Conservation (phyloP, 441 rosid genomes). For the Corymbia citriodora region DNA sequence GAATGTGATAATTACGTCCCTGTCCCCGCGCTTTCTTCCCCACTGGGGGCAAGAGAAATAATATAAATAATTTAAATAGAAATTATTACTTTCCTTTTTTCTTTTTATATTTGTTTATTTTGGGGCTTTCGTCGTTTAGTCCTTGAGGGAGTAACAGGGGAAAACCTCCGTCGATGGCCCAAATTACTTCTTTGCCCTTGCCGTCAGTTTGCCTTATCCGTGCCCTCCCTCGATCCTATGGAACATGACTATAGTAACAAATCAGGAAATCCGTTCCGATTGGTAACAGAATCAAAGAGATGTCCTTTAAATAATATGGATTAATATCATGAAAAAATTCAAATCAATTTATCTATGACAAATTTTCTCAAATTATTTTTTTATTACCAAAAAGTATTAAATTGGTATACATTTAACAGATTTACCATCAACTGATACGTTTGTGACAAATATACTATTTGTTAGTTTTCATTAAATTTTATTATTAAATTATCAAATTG, state of each 20-base stretch:
- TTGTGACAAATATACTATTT: too few species aligned
- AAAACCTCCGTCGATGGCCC: not conserved
- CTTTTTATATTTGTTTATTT: not conserved
- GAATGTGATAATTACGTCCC: constrained; percentile 11
- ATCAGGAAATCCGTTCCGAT: not conserved
- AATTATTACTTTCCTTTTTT: not conserved
- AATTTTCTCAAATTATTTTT: too few species aligned
- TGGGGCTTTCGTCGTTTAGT: not conserved
- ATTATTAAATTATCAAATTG: too few species aligned
- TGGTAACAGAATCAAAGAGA: not conserved
- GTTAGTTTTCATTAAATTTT: too few species aligned
- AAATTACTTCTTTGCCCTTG: not conserved
- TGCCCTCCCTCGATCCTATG: not conserved
- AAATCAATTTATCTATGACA: too few species aligned
- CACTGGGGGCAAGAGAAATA: not conserved
- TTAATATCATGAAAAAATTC: too few species aligned
- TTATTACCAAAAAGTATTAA: too few species aligned
- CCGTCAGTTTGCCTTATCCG: not conserved
- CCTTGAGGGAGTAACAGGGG: not conserved
- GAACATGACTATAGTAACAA: too few species aligned
- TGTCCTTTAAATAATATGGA: not conserved
- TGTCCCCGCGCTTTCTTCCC: not conserved
- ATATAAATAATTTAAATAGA: not conserved
- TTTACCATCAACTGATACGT: too few species aligned
- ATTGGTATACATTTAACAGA: too few species aligned